Evolutionary conservation across 108 stramenopile genomes (phyloP).

Genomic region (Cyclotella kingstonii): DNA sequence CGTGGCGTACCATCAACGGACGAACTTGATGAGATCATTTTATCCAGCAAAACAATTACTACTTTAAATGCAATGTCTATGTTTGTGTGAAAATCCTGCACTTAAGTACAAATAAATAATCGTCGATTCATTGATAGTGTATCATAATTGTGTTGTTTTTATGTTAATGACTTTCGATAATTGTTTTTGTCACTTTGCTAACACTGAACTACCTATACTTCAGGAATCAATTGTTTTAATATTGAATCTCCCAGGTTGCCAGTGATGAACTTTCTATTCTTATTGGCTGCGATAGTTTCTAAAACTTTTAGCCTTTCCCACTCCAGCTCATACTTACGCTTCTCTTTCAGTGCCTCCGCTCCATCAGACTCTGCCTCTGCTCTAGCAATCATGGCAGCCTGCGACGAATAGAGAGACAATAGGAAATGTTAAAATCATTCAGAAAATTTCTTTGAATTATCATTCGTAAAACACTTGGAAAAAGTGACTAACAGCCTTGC

Average conservation of each 20-base stretch:
- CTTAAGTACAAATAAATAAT: too few species aligned
- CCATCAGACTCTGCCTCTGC: constrained; percentile 56
- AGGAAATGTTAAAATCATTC: background rate
- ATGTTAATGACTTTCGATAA: background rate
- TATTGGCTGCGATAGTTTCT: constrained; percentile 44
- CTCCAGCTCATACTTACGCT: constrained; percentile 53
- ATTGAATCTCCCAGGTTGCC: constrained; percentile 44
- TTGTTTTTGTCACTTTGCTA: too few species aligned
- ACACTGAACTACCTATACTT: background rate
- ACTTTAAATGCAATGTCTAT: constrained; percentile 21
- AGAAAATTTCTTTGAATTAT: background rate
- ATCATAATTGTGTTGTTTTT: too few species aligned
- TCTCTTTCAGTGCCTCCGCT: constrained; percentile 45
- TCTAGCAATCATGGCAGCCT: constrained; percentile 48
- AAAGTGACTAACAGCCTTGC: constrained; percentile 25
- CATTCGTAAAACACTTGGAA: background rate
- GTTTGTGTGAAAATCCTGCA: constrained; percentile 4
- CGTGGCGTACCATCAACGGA: constrained; percentile 68
- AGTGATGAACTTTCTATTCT: constrained; percentile 47
- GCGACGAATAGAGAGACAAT: background rate
- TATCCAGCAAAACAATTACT: constrained; percentile 31
- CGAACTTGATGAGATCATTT: constrained; percentile 80
- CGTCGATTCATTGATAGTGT: too few species aligned
- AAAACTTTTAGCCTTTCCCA: constrained; percentile 56
- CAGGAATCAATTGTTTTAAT: constrained; percentile 38